Base-by-base conservation (phyloP, 306 rosid genomes). In the Cotoneaster glaucophyllus region DNA sequence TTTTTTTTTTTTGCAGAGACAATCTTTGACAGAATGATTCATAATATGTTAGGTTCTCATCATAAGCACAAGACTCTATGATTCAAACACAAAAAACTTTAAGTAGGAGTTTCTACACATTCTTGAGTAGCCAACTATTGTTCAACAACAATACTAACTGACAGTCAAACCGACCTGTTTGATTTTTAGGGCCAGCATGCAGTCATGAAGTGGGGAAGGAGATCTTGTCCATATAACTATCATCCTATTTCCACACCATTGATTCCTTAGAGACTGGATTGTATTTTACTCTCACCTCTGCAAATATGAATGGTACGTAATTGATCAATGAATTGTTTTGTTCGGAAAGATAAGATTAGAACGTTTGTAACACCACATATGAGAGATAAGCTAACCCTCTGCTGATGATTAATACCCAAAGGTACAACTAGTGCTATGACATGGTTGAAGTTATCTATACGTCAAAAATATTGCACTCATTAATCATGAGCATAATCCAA, bases 31-130 rank as follows among this genome's bases (percentile, higher is more conserved):
- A 37, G 8, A 37, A 37, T 7, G 2, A 37, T 37, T 37, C 41
- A 37, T 37, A 37, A 37, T 6, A 37, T 37, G 0, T 37, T 2
- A 37, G 0, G 0, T 37, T 37, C 2, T 37, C 2, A 34, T 34
- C 39, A 37, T 37, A 37, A 37, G 0, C 0, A 37, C 41, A 37
- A 37, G 7, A 7, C 10, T 37, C 2, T 37, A 1, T 6, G 39
- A 3, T 37, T 37, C 2, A 10, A 37, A 37, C 2, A 37, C 2
- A 37, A 37, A 37, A 1, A 1, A 1, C 0, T 37, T 37, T 37
- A 0, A 37, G 0, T 37, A 1, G 1, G 8, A 37, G 41, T 37
- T 37, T 37, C 2, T 7, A 1, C 10, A 0, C 41, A 7, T 37
- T 37, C 41, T 37, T 37, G 2, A 6, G 10, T 37, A 37, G 9